Conservation (phyloP, 352 stramenopile species). For the Pythium diclinum region DNA sequence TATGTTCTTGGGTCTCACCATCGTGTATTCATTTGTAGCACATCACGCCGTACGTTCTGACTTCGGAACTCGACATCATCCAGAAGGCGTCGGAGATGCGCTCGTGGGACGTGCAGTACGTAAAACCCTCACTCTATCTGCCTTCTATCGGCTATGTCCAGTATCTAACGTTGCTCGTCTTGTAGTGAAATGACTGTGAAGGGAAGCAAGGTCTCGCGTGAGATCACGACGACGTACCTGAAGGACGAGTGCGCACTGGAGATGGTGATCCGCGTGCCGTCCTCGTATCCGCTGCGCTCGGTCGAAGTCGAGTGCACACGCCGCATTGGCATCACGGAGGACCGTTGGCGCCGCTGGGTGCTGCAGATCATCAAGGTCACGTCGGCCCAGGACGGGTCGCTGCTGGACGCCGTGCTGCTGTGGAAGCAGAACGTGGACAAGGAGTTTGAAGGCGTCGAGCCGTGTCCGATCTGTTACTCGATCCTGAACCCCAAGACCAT, state of each 20-base stretch:
- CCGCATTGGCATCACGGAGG: constrained; percentile 88
- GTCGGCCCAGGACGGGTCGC: constrained; percentile 83
- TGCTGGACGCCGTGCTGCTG: constrained; percentile 89
- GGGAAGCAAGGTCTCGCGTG: constrained; percentile 79
- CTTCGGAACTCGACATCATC: constrained; percentile 77
- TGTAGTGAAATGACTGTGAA: constrained; percentile 81
- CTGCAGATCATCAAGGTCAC: constrained; percentile 92
- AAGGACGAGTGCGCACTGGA: constrained; percentile 91
- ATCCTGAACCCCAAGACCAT: constrained; percentile 91
- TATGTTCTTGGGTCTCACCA: background rate
- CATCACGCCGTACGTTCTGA: constrained; percentile 77
- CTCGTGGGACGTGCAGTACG: constrained; percentile 64
- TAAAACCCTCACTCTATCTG: background rate
- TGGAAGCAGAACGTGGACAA: constrained; percentile 93
- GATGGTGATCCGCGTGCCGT: constrained; percentile 87
- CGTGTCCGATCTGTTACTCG: constrained; percentile 91
- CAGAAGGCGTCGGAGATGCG: constrained; percentile 48
- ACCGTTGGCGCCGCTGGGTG: constrained; percentile 91
- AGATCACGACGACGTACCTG: constrained; percentile 91
- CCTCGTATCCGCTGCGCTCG: constrained; percentile 85
- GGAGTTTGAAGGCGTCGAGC: constrained; percentile 91
- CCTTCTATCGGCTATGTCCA: constrained; percentile 6
- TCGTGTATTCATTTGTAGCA: constrained; percentile 28
- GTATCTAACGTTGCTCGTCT: constrained; percentile 1
- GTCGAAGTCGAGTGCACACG: constrained; percentile 91